Percentiles rank a stretch among this genome's conserved stretches.
phyloP scores from a whole-genome alignment of 2,329 filamentous ascomycete species.

The Orbilia oligospora region DNA sequence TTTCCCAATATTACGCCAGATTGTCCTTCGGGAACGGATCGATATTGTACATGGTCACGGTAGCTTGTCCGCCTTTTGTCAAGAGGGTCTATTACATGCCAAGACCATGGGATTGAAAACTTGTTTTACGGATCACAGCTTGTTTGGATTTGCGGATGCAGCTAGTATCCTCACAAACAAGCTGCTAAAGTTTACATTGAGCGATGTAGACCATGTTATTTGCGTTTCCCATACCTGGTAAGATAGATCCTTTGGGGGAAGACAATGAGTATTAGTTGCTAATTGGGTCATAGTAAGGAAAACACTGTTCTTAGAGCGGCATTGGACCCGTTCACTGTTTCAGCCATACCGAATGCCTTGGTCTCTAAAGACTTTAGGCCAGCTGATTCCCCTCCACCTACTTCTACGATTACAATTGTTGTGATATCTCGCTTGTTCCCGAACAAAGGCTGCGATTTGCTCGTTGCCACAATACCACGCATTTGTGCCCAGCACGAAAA shows the following conservation, averaged over 20 bases:
- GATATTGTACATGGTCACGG: constrained; percentile 99
- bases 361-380: constrained; percentile 95
- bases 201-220: constrained; percentile 97
- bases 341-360: constrained; percentile 96
- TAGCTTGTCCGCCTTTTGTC: constrained; percentile 90
- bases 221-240: constrained; percentile 99
- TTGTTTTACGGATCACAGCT: constrained; percentile 96
- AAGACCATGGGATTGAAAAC: constrained; percentile 96
- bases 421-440: constrained; percentile 98
- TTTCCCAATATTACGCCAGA: constrained; percentile 97
- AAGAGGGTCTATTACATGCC: constrained; percentile 94
- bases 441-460: constrained; percentile 96
- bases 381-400: constrained; percentile 68
- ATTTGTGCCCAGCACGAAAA: constrained; percentile 91
- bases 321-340: constrained; percentile 95
- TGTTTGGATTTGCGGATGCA: constrained; percentile 97
- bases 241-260: constrained; percentile 62
- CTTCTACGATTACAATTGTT: constrained; percentile 89
- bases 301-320: constrained; percentile 96
- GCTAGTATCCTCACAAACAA: constrained; percentile 97
- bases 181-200: constrained; percentile 92
- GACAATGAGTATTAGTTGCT: not conserved
- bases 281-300: constrained; percentile 79
- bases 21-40: constrained; percentile 92
- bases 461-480: constrained; percentile 95